phyloP scores from a whole-genome alignment of 2,329 filamentous ascomycete species.

The Amphichorda felina region DNA sequence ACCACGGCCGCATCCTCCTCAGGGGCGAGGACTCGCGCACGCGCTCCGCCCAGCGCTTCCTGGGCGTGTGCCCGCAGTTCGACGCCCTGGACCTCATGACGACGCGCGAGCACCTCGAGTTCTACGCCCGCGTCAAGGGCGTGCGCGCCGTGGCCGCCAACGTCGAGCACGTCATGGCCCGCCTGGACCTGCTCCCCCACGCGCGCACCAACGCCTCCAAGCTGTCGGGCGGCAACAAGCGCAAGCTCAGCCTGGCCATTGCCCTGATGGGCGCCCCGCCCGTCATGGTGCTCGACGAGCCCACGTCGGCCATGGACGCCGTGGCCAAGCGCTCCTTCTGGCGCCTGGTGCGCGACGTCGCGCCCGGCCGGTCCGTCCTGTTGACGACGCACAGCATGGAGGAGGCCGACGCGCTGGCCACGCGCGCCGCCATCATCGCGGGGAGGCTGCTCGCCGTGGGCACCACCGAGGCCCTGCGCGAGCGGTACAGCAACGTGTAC shows the following conservation, averaged over 20 bases:
- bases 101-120: conserved; percentile 71
- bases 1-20: conserved; percentile 12
- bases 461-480: conserved; percentile 58
- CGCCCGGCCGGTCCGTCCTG: conserved; percentile 66
- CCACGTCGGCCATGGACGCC: conserved; percentile 79
- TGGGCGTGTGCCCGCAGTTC: conserved; percentile 48
- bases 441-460: conserved; percentile 76
- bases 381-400: conserved; percentile 94
- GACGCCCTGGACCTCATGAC: conserved; percentile 89
- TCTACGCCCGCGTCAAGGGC: conserved; percentile 78
- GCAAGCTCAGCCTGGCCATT: conserved; percentile 86
- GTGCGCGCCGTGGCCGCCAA: conserved; percentile 66
- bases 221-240: conserved; percentile 82
- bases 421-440: conserved; percentile 75
- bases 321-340: conserved; percentile 89
- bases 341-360: conserved; percentile 65
- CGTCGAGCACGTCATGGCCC: conserved; percentile 61
- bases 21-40: not conserved
- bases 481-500: conserved; percentile 64
- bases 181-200: conserved; percentile 66
- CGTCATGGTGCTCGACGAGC: conserved; percentile 81
- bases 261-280: conserved; percentile 86
- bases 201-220: conserved; percentile 62
- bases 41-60: not conserved
- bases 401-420: conserved; percentile 80